These are phyloP conservation scores for Drechslerella coelobrocha DNA, from an alignment of 2,329 filamentous ascomycete genomes.

Conservation along the genomic window DNA sequence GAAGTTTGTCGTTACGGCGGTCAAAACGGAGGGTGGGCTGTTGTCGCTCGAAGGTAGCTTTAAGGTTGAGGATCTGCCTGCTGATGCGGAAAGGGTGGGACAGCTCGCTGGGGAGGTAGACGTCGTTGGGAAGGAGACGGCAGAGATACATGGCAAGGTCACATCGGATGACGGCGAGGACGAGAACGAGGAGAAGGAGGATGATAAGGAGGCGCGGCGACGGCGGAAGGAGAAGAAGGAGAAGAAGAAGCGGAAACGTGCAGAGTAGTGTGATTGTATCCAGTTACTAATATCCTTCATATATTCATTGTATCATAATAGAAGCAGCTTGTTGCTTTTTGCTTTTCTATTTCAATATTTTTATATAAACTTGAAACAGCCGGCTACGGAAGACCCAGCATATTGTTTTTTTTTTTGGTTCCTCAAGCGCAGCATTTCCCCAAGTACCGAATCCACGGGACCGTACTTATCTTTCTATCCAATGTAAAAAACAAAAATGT, in stretches of 20 bases:
- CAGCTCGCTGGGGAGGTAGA: not conserved
- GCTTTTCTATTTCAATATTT: slow-evolving; percentile 5
- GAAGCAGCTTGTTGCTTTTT: not conserved
- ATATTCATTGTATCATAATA: not conserved
- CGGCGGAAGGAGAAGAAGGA: slow-evolving; percentile 53
- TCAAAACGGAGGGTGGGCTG: slow-evolving; percentile 77
- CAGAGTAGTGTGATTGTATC: slow-evolving; percentile 41
- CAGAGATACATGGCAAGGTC: slow-evolving; percentile 40
- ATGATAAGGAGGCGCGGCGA: too few relatives aligned
- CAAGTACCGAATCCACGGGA: not conserved
- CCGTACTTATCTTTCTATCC: not conserved
- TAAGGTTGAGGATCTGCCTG: slow-evolving; percentile 64
- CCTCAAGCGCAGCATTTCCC: slow-evolving; percentile 1
- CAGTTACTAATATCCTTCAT: not conserved
- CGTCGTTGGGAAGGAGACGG: slow-evolving; percentile 1
- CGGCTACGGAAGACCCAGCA: too few relatives aligned
- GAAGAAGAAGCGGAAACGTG: slow-evolving; percentile 52
- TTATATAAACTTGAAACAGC: too few relatives aligned
- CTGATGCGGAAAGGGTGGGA: slow-evolving; percentile 30
- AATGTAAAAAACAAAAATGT: too few relatives aligned
- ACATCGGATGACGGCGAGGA: slow-evolving; percentile 35
- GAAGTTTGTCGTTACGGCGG: slow-evolving; percentile 82
- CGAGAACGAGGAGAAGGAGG: slow-evolving; percentile 52
- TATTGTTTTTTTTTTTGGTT: not conserved
- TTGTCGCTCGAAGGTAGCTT: slow-evolving; percentile 89